phyloP scores from a whole-genome alignment of 2,329 filamentous ascomycete species.

The Cadophora sp. region DNA sequence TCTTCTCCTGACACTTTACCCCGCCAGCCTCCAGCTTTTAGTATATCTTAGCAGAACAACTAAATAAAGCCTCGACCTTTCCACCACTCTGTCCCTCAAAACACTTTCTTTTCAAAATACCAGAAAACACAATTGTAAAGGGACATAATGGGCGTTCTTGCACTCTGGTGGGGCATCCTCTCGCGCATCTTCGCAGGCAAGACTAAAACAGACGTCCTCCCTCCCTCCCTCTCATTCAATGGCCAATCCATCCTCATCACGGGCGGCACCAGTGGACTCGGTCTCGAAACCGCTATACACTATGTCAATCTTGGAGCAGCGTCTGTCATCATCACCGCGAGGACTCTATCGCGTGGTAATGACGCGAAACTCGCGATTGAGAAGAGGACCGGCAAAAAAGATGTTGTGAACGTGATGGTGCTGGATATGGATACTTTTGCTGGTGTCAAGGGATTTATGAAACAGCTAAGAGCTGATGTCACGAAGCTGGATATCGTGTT shows the following conservation, averaged over 20 bases:
- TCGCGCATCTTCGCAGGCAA: background rate
- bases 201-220: conserved; percentile 5
- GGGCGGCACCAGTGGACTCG: conserved; percentile 48
- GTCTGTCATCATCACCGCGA: conserved; percentile 48
- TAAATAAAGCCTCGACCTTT: background rate
- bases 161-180: background rate
- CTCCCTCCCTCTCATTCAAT: conserved; percentile 15
- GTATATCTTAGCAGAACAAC: background rate
- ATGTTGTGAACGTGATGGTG: conserved; percentile 18
- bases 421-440: conserved; percentile 29
- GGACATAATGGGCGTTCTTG: background rate
- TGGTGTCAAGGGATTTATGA: conserved; percentile 23
- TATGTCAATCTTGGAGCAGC: conserved; percentile 47
- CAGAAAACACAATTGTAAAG: too few relatives aligned
- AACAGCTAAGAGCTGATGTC: conserved; percentile 12
- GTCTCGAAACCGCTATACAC: conserved; percentile 48
- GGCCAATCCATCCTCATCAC: conserved; percentile 46
- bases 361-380: conserved; percentile 46
- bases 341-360: conserved; percentile 44
- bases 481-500: conserved; percentile 27
- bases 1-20: too few relatives aligned
- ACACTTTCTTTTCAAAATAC: background rate
- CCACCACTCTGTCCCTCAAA: background rate
- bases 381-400: conserved; percentile 24
- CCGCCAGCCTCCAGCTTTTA: background rate